Conservation (phyloP, 1,284 basidiomycete genomes). For the Cutaneotrichosporon arboriforme region DNA sequence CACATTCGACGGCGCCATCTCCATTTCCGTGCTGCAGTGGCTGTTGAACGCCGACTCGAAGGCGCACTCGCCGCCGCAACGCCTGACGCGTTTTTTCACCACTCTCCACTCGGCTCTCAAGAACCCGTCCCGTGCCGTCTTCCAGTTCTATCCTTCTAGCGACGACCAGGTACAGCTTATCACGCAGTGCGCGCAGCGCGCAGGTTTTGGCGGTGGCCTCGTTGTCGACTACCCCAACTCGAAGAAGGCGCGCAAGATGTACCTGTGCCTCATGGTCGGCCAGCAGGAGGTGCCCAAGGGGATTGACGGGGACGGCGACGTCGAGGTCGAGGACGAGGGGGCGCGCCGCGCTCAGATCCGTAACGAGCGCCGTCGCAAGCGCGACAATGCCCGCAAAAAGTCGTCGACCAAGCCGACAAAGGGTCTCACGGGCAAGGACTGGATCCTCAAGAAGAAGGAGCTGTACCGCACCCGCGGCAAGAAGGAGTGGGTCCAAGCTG, state of each 20-base stretch:
- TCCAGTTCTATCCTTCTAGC: constrained; percentile 92
- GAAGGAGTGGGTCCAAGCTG: constrained; percentile 45
- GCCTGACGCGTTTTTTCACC: constrained; percentile 90
- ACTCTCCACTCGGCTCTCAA: constrained; percentile 87
- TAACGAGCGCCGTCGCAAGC: constrained; percentile 40
- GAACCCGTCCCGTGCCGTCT: constrained; percentile 86
- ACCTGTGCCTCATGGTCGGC: constrained; percentile 81
- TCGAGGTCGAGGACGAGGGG: constrained; percentile 47
- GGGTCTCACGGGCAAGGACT: constrained; percentile 50
- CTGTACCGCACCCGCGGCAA: constrained; percentile 54
- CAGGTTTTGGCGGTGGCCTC: constrained; percentile 94
- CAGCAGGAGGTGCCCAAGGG: constrained; percentile 62
- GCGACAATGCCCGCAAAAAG: constrained; percentile 29
- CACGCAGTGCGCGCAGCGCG: constrained; percentile 84
- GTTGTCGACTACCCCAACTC: constrained; percentile 97
- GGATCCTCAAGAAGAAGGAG: constrained; percentile 57
- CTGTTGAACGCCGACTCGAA: constrained; percentile 93
- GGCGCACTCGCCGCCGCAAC: constrained; percentile 85
- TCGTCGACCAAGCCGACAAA: constrained; percentile 36
- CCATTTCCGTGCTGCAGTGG: constrained; percentile 98
- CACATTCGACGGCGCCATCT: constrained; percentile 96
- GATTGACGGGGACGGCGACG: constrained; percentile 65
- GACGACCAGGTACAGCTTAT: constrained; percentile 96
- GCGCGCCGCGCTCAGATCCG: constrained; percentile 50
- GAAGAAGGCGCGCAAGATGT: constrained; percentile 87